phyloP scores from a whole-genome alignment of 768 basidiomycete genomes.

The Suillus ampliporus region DNA sequence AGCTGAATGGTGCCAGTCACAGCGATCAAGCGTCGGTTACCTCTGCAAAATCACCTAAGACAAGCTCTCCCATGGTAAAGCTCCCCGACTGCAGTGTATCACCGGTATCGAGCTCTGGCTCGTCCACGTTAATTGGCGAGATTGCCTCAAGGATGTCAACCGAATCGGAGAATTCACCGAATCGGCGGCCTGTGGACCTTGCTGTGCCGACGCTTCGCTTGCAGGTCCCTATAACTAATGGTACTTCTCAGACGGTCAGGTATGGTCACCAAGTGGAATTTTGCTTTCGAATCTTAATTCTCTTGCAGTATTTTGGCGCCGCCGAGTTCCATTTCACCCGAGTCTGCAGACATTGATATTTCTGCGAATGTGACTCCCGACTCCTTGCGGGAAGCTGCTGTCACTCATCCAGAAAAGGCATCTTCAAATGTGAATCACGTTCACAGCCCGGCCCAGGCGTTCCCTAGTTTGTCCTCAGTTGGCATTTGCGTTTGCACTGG shows the following conservation, averaged over 20 bases:
- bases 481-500: too few relatives aligned
- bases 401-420: conserved; percentile 29
- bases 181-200: conserved; percentile 15
- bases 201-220: conserved; percentile 33
- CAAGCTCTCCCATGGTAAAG: conserved; percentile 35
- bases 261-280: conserved; percentile 11
- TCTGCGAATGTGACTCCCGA: conserved; percentile 39
- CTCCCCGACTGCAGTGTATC: conserved; percentile 29
- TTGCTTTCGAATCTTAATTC: background rate
- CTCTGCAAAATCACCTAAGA: conserved; percentile 32
- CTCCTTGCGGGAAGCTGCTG: conserved; percentile 36
- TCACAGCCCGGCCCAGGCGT: conserved; percentile 29
- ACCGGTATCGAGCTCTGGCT: conserved; percentile 32
- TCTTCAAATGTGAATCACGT: conserved; percentile 17
- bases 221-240: conserved; percentile 30
- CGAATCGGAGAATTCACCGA: conserved; percentile 14
- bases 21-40: conserved; percentile 29
- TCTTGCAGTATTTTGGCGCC: conserved; percentile 27
- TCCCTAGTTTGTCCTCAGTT: conserved; percentile 36
- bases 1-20: conserved; percentile 9
- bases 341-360: conserved; percentile 36
- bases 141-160: conserved; percentile 23
- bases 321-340: conserved; percentile 39
- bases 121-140: conserved; percentile 33
- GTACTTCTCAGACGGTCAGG: conserved; percentile 15